These are phyloP conservation scores for Spergularia azorica DNA, from an alignment of 179 eudicot species.

Conservation along the genomic window DNA sequence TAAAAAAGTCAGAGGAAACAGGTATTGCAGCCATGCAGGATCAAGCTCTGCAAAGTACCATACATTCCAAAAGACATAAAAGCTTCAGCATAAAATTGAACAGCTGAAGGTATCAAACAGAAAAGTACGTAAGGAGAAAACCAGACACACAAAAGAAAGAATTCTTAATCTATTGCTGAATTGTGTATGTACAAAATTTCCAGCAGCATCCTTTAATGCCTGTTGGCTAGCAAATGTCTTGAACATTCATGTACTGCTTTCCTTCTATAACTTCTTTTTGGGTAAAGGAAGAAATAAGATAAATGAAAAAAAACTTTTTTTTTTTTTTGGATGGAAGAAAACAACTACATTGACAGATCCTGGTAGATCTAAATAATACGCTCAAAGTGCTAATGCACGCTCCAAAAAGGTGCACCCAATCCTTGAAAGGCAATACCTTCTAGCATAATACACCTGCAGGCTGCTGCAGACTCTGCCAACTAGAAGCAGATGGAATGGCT, in stretches of 20 bases:
- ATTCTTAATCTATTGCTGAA: conserved; percentile 42
- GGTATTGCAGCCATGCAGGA: not conserved
- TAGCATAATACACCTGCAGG: conserved; percentile 19
- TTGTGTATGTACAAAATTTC: conserved; percentile 35
- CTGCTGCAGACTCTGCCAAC: conserved; percentile 16
- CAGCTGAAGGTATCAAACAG: not conserved
- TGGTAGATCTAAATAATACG: conserved; percentile 17
- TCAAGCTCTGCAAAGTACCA: conserved; percentile 1
- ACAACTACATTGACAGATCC: conserved; percentile 11
- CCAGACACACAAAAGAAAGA: conserved; percentile 28
- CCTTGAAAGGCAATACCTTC: conserved; percentile 18
- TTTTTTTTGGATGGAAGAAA: not conserved
- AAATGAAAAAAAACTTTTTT: too few relatives aligned
- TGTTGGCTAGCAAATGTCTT: conserved; percentile 30
- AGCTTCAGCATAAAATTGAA: not conserved
- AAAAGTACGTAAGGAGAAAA: not conserved
- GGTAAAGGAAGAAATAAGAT: not conserved
- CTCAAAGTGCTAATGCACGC: conserved; percentile 27
- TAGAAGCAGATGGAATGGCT: conserved; percentile 14
- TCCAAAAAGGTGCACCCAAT: conserved; percentile 33
- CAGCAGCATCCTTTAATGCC: conserved; percentile 30
- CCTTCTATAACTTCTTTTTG: conserved; percentile 23
- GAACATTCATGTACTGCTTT: conserved; percentile 35
- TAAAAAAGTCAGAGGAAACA: not conserved
- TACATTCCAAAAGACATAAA: not conserved